phyloP scores from a whole-genome alignment of 257 asterid species.

The Craterostigma plantagineum region DNA sequence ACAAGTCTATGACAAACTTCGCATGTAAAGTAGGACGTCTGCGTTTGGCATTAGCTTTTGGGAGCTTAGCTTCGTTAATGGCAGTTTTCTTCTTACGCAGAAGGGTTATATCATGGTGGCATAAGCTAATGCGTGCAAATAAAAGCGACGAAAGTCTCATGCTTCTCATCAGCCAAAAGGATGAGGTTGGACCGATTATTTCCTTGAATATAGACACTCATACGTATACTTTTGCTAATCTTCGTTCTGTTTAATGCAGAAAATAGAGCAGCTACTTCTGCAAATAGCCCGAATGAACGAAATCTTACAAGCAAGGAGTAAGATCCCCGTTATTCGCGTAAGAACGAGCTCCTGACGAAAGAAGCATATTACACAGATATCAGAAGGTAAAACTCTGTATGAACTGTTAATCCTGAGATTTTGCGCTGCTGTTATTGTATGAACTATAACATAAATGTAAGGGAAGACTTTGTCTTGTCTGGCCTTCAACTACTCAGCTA shows the following conservation, averaged over 20 bases:
- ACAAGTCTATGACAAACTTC: constrained; percentile 11
- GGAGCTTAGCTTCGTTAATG: constrained; percentile 24
- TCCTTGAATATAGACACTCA: neutral
- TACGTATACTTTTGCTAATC: constrained; percentile 1
- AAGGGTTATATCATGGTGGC: constrained; percentile 24
- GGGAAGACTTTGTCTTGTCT: no score
- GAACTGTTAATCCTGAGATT: no score
- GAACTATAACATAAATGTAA: no score
- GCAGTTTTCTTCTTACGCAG: constrained; percentile 16
- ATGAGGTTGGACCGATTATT: constrained; percentile 30
- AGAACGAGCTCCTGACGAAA: neutral
- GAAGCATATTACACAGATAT: no score
- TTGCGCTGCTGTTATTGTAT: no score
- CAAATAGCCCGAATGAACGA: constrained; percentile 49
- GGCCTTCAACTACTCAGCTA: no score
- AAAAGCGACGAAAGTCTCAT: constrained; percentile 19
- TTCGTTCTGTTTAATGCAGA: constrained; percentile 20
- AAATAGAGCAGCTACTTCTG: constrained; percentile 35
- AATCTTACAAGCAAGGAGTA: constrained; percentile 22
- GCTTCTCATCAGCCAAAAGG: constrained; percentile 27
- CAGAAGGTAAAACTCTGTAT: no score
- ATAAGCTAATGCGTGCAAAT: constrained; percentile 15
- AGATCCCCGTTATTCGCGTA: constrained; percentile 37
- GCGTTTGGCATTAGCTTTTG: constrained; percentile 17
- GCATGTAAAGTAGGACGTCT: no score